Evolutionary conservation across 768 basidiomycete genomes (phyloP).

Genomic region (Tubosaeta brunneosetosa): DNA sequence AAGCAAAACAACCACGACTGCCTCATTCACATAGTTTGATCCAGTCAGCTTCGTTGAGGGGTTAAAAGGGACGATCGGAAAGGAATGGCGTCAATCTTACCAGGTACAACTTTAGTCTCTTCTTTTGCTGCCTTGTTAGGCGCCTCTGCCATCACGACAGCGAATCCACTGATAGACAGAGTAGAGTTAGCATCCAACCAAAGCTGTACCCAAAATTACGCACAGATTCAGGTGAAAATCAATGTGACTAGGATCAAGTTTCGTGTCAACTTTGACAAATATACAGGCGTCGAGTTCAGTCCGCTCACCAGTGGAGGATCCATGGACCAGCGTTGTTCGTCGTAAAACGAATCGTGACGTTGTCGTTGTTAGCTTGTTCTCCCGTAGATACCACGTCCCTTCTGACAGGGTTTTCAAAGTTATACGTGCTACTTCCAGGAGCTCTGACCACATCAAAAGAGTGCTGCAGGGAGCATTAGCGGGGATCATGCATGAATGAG

Average conservation of each 20-base stretch:
- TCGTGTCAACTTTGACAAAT: neutral
- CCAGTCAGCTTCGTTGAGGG: no score
- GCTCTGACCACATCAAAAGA: slow-evolving; percentile 39
- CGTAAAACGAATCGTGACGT: slow-evolving; percentile 54
- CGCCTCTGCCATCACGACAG: slow-evolving; percentile 18
- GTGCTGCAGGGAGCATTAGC: slow-evolving; percentile 26
- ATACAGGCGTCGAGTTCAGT: neutral
- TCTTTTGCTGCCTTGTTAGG: slow-evolving; percentile 7
- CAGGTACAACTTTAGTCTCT: slow-evolving; percentile 14
- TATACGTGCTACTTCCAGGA: slow-evolving; percentile 35
- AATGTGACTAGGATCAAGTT: slow-evolving; percentile 14
- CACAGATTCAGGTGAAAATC: slow-evolving; percentile 20
- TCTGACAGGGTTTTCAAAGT: slow-evolving; percentile 47
- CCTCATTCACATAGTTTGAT: no score
- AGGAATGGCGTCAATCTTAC: slow-evolving; percentile 1
- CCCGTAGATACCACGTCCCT: slow-evolving; percentile 46
- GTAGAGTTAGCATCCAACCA: neutral
- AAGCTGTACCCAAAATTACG: slow-evolving; percentile 1
- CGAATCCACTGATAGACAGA: slow-evolving; percentile 15
- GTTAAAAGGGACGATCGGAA: no score
- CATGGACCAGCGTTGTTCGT: slow-evolving; percentile 53
- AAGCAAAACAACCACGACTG: no score
- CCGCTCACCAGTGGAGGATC: slow-evolving; percentile 20
- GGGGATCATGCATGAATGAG: neutral
- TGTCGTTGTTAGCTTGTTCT: slow-evolving; percentile 29